Evolutionary conservation across 208 protist genomes (phyloP), one percentile per base, ranked within the genome.

Genomic region (Leishmania gerbilli): DNA sequence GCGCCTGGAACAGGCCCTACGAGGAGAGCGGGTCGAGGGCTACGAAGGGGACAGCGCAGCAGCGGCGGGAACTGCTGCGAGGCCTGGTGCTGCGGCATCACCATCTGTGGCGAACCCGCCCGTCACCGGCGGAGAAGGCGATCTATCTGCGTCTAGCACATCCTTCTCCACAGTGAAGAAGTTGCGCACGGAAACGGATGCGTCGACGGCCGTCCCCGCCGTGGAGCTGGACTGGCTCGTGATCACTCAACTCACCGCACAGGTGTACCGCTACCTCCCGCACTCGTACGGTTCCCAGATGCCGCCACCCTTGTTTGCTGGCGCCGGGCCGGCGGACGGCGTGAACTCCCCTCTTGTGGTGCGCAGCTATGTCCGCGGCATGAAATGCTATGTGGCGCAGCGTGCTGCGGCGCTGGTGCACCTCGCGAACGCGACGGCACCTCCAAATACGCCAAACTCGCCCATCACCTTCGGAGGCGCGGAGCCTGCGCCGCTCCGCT

Each of bases 261-360:
- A 95, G 80, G 82, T 93, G 47, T 97, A 96, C 84, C 92, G 94
- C n/a, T 97, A 95, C 82, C 58, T 96, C 24, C 86, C 92, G 11
- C 94, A 96, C 88, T 6, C 27, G 1, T 96, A 88, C 79, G 91
- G 91, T 58, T 90, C 94, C 40, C 90, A 95, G 82, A 97, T 97
- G 94, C 92, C 94, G 4, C 89, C 94, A n/a, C 88, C 90, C 27
- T 84, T 97, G 21, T 89, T 96, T 53, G 21, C 51, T 19, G 87
- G 87, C 45, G 45, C 77, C n/a, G 56, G 81, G 21, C 81, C 85
- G 11, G 58, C 75, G 3, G 74, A 56, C 58, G 53, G 71, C 8
- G 62, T 79, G 9, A 51, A 74, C 24, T 78, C 80, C 47, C 79
- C 76, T 34, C 51, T 76, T 47, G 78, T 82, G 53, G 82, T 80